phyloP scores from a whole-genome alignment of 2,329 filamentous ascomycete species.

The Aspergillus puulaauensis region DNA sequence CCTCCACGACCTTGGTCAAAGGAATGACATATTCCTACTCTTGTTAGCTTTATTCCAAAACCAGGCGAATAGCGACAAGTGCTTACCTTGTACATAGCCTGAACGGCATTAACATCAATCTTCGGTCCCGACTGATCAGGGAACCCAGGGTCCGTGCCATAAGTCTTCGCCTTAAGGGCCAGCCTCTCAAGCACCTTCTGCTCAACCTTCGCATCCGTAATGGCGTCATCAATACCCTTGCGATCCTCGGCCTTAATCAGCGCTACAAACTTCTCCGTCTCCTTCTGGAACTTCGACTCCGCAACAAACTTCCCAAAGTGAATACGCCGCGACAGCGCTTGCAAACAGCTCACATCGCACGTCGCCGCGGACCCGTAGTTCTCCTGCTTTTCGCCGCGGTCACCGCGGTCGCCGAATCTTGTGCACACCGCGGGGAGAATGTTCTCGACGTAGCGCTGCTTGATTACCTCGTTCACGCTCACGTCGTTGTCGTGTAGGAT shows the following conservation, averaged over 20 bases:
- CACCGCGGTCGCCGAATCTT: conserved; percentile 67
- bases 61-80: not conserved
- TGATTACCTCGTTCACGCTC: conserved; percentile 86
- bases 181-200: conserved; percentile 85
- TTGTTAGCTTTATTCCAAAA: conserved; percentile 1
- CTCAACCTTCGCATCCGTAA: conserved; percentile 87
- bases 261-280: conserved; percentile 74
- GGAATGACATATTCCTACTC: conserved; percentile 77
- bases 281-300: conserved; percentile 87
- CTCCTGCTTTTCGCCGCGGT: conserved; percentile 82
- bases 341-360: conserved; percentile 84
- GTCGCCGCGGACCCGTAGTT: conserved; percentile 94
- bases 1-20: conserved; percentile 95
- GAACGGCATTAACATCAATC: conserved; percentile 89
- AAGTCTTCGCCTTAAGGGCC: conserved; percentile 85
- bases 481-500: conserved; percentile 88
- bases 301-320: conserved; percentile 99
- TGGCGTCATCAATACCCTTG: conserved; percentile 79
- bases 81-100: conserved; percentile 72
- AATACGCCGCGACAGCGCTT: conserved; percentile 84
- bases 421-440: conserved; percentile 83
- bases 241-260: conserved; percentile 81
- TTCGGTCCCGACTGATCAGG: conserved; percentile 56
- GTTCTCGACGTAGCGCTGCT: conserved; percentile 75
- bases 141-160: conserved; percentile 82